Base-by-base conservation (phyloP, 23 red algal species). In the Gracilaria caudata region DNA sequence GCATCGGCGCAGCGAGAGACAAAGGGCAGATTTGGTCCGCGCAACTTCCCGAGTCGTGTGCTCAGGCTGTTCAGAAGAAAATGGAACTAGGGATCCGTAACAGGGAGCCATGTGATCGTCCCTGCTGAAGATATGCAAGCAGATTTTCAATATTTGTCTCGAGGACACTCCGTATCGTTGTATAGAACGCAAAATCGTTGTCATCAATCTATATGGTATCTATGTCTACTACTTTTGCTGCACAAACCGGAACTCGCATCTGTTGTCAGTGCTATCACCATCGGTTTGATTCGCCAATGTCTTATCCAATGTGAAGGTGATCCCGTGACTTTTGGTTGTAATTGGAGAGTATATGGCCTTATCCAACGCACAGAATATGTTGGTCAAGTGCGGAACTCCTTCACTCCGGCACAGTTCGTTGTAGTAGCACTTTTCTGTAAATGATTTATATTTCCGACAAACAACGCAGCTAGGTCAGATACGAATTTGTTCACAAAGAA, bases 311-410 rank as follows among this genome's bases (percentile, higher is more conserved):
- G 65, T 84, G 68, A 92, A 92, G 44, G 64, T 54, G 35, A 92
- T 79, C 21, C 80, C 80, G 36, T 84, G 79, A 41, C 89, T 65
- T 21, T 38, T 32, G 26, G 56, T 64, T 16, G 68, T 73, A 45
- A 92, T 84, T 10, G 89, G 89, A 23, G 85, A 88, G 66, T 86
- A 95, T 25, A 84, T 77, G 40, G 86, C 87, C 29, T 43, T 45
- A 55, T 96, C 94, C 53, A 96, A 57, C 56, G 94, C 94, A 36
- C 94, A 96, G 77, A 96, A 96, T 8, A 96, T 64, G 34, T 45
- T 80, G 29, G 88, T 91, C 87, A 96, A 64, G 4, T 84, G 60
- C 12, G 94, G 94, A 49, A 90, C 66, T 14, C 87, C 86, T 76
- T 96, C 94, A 3, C 25, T 58, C 19, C 81, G 54, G 60, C 87